Percentiles rank a stretch among this genome's conserved stretches.
Conservation (phyloP, 2,329 filamentous ascomycete species). For the Sporothrix brunneoviolacea region DNA sequence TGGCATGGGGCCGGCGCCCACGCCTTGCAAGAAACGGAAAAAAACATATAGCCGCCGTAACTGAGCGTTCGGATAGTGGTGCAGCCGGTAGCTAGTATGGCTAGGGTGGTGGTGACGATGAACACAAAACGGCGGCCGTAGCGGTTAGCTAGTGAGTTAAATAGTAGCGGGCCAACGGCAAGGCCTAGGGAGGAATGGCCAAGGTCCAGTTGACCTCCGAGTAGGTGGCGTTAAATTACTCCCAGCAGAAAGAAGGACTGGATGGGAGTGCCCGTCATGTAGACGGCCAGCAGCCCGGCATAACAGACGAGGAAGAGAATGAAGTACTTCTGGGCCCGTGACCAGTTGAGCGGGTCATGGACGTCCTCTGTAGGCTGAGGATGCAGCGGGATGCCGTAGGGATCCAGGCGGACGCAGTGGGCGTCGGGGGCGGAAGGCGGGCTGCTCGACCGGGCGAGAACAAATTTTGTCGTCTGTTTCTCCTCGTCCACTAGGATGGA, state of each 20-base stretch:
- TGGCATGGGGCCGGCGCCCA: slow-evolving; percentile 48
- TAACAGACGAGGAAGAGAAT: slow-evolving; percentile 8
- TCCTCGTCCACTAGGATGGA: background rate
- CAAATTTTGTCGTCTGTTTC: background rate
- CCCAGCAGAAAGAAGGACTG: slow-evolving; percentile 44
- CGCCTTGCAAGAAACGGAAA: slow-evolving; percentile 51
- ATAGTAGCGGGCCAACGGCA: slow-evolving; percentile 35
- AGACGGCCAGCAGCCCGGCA: slow-evolving; percentile 21
- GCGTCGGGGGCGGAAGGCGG: background rate
- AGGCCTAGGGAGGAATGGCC: slow-evolving; percentile 43
- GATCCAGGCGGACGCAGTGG: slow-evolving; percentile 1
- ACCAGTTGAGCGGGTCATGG: slow-evolving; percentile 12
- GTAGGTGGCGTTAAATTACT: slow-evolving; percentile 36
- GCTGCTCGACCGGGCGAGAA: background rate
- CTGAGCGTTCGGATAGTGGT: slow-evolving; percentile 25
- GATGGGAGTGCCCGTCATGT: slow-evolving; percentile 49
- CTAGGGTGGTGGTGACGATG: slow-evolving; percentile 32
- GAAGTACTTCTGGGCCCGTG: background rate
- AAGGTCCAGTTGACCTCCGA: slow-evolving; percentile 23
- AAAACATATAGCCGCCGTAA: slow-evolving; percentile 47
- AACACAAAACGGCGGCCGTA: slow-evolving; percentile 45
- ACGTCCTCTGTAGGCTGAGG: slow-evolving; percentile 2
- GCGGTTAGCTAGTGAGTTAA: slow-evolving; percentile 33
- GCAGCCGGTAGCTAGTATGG: slow-evolving; percentile 28
- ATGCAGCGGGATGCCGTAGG: slow-evolving; percentile 8